A percentile compares a stretch with the other conserved stretches of the same genome.
Evolutionary conservation across 257 asterid species (phyloP).

Genomic region (Solanum virginianum): DNA sequence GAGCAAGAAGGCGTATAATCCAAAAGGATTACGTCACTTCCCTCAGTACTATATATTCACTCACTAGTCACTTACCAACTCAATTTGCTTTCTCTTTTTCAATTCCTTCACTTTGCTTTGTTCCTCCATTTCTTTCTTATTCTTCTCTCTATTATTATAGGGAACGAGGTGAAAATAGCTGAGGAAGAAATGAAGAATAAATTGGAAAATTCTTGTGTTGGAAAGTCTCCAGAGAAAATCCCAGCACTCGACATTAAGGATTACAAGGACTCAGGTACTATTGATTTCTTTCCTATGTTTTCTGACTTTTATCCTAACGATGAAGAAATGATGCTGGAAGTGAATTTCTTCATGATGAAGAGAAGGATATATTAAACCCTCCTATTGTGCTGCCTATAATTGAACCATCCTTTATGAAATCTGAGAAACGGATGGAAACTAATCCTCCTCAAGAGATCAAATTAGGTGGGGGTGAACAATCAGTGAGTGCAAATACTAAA

Average conservation of each 20-base stretch:
- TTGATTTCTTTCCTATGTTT: neutral
- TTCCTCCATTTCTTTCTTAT: neutral
- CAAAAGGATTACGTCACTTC: too few species aligned
- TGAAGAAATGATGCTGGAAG: neutral
- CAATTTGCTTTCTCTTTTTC: neutral
- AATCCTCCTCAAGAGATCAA: neutral
- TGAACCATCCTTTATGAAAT: neutral
- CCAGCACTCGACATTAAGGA: neutral
- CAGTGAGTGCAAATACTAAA: neutral
- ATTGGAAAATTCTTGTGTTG: neutral
- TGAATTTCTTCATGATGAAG: neutral
- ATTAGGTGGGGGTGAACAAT: neutral
- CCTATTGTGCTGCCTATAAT: neutral
- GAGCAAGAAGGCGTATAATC: too few species aligned
- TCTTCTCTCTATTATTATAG: neutral
- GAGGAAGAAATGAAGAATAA: neutral
- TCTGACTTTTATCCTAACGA: neutral
- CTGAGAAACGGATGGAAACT: neutral
- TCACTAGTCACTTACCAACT: neutral
- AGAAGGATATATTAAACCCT: neutral
- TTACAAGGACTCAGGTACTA: neutral
- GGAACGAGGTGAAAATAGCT: neutral
- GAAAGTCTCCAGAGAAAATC: neutral
- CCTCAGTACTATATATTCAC: neutral
- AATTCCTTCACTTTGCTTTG: neutral